These are phyloP conservation scores for Ophiocordyceps camponoti-rufipedis DNA, from an alignment of 2,329 filamentous ascomycete genomes.

Conservation along the genomic window DNA sequence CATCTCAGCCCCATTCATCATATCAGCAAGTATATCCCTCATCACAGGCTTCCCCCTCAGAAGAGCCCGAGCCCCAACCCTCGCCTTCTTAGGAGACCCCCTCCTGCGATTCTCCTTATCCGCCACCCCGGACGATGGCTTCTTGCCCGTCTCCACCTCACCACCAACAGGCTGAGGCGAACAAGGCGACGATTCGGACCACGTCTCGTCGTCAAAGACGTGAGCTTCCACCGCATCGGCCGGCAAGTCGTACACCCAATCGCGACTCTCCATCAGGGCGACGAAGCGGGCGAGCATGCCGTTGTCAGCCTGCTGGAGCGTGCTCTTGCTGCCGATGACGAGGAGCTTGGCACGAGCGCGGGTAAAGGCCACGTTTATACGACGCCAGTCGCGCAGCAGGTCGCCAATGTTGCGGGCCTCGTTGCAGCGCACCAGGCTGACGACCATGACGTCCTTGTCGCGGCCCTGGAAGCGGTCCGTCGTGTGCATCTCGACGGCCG, in stretches of 20 bases:
- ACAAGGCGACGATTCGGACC: constrained; percentile 18
- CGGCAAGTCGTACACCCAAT: constrained; percentile 67
- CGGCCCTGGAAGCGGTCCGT: constrained; percentile 93
- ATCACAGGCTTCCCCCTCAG: constrained; percentile 50
- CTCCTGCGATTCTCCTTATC: constrained; percentile 25
- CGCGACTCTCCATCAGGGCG: constrained; percentile 51
- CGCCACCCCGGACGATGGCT: constrained; percentile 2
- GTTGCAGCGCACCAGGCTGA: constrained; percentile 79
- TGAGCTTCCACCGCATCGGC: constrained; percentile 47
- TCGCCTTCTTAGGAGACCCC: constrained; percentile 33
- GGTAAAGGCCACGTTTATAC: constrained; percentile 93
- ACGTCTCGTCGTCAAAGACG: constrained; percentile 40
- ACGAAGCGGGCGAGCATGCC: constrained; percentile 67
- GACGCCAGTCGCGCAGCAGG: constrained; percentile 72
- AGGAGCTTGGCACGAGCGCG: constrained; percentile 82
- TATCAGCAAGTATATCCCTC: constrained; percentile 62
- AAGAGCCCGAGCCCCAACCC: constrained; percentile 41
- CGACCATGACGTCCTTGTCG: constrained; percentile 82
- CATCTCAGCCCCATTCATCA: constrained; percentile 25
- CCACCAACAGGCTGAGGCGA: constrained; percentile 11
- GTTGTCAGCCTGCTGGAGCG: constrained; percentile 53
- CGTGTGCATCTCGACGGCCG: constrained; percentile 80
- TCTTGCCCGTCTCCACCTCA: constrained; percentile 5
- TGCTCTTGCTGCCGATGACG: constrained; percentile 66
- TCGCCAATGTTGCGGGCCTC: constrained; percentile 72